Percentiles rank a stretch among this genome's conserved stretches.
phyloP scores from a whole-genome alignment of 257 asterid genomes.

The Nicotiana knightiana region DNA sequence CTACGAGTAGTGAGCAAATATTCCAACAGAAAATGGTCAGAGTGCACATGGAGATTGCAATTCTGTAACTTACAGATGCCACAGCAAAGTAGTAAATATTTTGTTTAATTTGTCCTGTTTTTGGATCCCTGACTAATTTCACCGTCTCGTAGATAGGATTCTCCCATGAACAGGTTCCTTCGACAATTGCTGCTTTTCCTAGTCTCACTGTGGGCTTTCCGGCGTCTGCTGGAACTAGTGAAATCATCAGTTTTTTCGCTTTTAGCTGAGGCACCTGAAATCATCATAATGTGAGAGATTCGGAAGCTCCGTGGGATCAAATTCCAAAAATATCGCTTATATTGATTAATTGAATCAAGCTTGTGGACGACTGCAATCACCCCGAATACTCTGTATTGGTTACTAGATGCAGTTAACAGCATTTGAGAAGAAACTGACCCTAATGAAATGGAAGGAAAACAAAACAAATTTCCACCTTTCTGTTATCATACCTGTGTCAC shows the following conservation, averaged over 20 bases:
- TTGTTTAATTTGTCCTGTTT: slow-evolving; percentile 66
- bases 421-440: not conserved
- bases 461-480: not conserved
- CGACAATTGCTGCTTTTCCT: slow-evolving; percentile 56
- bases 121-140: slow-evolving; percentile 58
- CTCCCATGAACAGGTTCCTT: slow-evolving; percentile 87
- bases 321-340: not conserved
- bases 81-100: slow-evolving; percentile 71
- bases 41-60: slow-evolving; percentile 7
- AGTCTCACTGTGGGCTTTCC: slow-evolving; percentile 82
- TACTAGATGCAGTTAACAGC: not conserved
- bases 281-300: slow-evolving; percentile 10
- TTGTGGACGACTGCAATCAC: not conserved
- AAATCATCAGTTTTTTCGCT: slow-evolving; percentile 64
- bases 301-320: slow-evolving; percentile 13
- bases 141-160: slow-evolving; percentile 75
- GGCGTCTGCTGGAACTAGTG: slow-evolving; percentile 83
- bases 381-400: not conserved
- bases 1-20: not conserved
- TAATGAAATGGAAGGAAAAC: not conserved
- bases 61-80: slow-evolving; percentile 55
- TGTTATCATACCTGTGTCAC: slow-evolving; percentile 66
- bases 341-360: not conserved
- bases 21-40: not conserved
- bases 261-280: slow-evolving; percentile 85